These are phyloP conservation scores for Fraxinus angustifolia DNA, from an alignment of 305 asterid genomes.

Conservation along the genomic window DNA sequence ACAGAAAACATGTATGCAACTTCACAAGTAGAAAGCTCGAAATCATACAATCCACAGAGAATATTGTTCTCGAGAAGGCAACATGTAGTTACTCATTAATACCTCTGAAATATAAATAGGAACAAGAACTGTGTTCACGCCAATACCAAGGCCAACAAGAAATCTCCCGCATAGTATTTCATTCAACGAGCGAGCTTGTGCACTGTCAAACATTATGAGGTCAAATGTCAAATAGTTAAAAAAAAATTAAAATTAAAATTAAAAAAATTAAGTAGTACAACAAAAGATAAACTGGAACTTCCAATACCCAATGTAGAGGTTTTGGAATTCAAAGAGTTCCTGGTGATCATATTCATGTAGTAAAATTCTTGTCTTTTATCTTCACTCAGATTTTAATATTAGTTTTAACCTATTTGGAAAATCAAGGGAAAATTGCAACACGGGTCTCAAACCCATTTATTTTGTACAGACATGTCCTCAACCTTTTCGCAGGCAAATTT, in stretches of 20 bases:
- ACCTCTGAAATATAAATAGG: conserved; percentile 89
- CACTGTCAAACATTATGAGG: conserved; percentile 48
- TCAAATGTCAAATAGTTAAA: conserved; percentile 21
- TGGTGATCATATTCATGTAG: neutral
- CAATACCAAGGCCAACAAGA: conserved; percentile 86
- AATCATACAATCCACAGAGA: conserved; percentile 5
- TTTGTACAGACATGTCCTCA: neutral
- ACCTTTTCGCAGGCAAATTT: neutral
- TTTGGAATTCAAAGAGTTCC: neutral
- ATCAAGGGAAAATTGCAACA: neutral
- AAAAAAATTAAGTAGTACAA: neutral
- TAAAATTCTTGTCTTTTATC: neutral
- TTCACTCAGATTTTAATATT: neutral
- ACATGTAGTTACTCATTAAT: conserved; percentile 16
- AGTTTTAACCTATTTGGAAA: neutral
- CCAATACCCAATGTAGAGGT: neutral
- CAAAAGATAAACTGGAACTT: neutral
- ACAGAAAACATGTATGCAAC: neutral
- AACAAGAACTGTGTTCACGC: conserved; percentile 87
- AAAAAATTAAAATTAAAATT: neutral
- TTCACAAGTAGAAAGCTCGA: conserved; percentile 3
- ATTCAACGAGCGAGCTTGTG: conserved; percentile 76
- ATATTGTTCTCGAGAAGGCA: conserved; percentile 4
- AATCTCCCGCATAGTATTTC: conserved; percentile 82
- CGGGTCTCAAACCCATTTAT: neutral